Evolutionary conservation across 1,139 yeast species (phyloP).

Genomic region (Candida tunisiensis): DNA sequence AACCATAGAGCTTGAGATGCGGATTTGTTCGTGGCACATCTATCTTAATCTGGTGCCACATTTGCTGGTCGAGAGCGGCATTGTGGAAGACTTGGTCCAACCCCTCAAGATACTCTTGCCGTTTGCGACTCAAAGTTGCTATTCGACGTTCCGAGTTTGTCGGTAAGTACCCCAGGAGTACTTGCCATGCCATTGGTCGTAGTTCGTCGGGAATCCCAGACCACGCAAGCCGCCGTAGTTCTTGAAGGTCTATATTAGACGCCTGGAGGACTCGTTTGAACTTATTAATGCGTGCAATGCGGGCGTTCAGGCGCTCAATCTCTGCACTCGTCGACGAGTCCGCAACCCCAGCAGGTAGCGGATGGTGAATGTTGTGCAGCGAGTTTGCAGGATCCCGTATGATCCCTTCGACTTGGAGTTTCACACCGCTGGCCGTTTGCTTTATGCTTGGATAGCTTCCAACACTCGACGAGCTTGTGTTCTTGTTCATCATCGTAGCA

Average conservation of each 20-base stretch:
- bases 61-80: constrained; percentile 53
- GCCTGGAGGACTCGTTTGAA: constrained; percentile 48
- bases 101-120: constrained; percentile 77
- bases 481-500: no score
- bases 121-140: constrained; percentile 53
- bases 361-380: constrained; percentile 10
- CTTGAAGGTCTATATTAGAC: constrained; percentile 45
- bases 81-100: constrained; percentile 37
- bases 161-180: constrained; percentile 78
- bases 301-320: constrained; percentile 38
- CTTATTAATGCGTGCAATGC: constrained; percentile 44
- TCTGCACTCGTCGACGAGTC: constrained; percentile 26
- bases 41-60: constrained; percentile 93
- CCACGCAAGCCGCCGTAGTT: constrained; percentile 74
- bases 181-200: constrained; percentile 80
- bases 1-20: constrained; percentile 53
- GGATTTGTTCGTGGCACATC: constrained; percentile 96
- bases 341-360: constrained; percentile 6
- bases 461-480: no score
- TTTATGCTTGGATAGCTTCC: constrained; percentile 6
- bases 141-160: constrained; percentile 64
- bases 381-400: constrained; percentile 23
- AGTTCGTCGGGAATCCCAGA: constrained; percentile 79
- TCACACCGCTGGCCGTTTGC: constrained; percentile 11
- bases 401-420: constrained; percentile 19